phyloP scores from a whole-genome alignment of 2,329 filamentous ascomycete genomes.

The Trichoderma guizhouense region DNA sequence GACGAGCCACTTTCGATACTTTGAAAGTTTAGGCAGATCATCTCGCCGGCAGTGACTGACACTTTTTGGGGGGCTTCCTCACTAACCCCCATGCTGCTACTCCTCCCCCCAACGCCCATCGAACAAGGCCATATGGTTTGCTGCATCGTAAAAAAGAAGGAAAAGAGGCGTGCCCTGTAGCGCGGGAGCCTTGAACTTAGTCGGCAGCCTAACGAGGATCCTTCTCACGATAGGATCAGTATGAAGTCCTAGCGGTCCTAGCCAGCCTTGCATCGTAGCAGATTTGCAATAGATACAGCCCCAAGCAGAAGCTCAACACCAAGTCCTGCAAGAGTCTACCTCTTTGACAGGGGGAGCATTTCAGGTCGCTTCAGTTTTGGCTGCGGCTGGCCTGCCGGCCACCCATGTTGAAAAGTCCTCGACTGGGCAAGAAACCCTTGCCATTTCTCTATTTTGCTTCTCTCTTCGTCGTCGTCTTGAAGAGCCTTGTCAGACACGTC shows the following conservation, averaged over 20 bases:
- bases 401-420: background rate
- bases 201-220: background rate
- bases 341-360: background rate
- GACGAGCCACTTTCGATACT: background rate
- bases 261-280: background rate
- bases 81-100: background rate
- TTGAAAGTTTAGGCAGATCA: background rate
- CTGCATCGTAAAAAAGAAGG: background rate
- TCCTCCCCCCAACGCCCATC: background rate
- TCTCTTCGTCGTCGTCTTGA: background rate
- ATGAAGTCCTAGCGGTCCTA: background rate
- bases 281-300: background rate
- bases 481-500: background rate
- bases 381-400: background rate
- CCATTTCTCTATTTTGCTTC: background rate
- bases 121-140: conserved; percentile 1
- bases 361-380: background rate
- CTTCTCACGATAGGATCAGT: background rate
- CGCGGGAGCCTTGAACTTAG: background rate
- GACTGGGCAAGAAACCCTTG: background rate
- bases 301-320: background rate
- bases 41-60: background rate
- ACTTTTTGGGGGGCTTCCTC: background rate
- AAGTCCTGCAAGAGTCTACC: background rate
- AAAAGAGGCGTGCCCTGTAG: background rate